A percentile compares a stretch with the other conserved stretches of the same genome.
Conservation (phyloP, 1,139 yeast species). For the Suhomyces kunorum region DNA sequence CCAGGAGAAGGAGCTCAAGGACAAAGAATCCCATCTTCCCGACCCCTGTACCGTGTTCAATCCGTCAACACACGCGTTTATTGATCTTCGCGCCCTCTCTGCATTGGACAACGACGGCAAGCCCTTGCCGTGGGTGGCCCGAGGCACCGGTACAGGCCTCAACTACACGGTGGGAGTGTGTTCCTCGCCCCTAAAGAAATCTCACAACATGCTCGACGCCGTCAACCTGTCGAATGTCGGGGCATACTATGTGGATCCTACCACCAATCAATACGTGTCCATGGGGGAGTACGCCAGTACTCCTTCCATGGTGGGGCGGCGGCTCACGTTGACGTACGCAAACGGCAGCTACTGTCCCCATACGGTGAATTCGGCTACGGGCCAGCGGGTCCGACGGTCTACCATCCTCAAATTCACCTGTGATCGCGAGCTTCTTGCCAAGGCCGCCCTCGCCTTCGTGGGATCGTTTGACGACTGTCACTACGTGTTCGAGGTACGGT, state of each 20-base stretch:
- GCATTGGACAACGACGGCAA: conserved; percentile 40
- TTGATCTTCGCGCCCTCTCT: conserved; percentile 55
- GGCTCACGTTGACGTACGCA: conserved; percentile 66
- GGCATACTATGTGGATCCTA: conserved; percentile 61
- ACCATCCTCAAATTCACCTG: conserved; percentile 76
- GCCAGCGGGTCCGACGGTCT: conserved; percentile 54
- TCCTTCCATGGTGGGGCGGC: conserved; percentile 72
- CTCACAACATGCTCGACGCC: conserved; percentile 35
- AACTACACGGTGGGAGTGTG: conserved; percentile 85
- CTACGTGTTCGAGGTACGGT: conserved; percentile 80
- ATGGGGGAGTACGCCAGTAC: conserved; percentile 63
- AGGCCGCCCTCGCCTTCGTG: conserved; percentile 68
- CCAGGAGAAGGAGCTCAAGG: background rate
- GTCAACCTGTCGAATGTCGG: conserved; percentile 58
- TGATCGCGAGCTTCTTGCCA: conserved; percentile 69
- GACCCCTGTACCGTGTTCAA: conserved; percentile 59
- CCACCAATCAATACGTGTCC: conserved; percentile 54
- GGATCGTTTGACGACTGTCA: conserved; percentile 77
- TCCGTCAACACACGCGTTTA: conserved; percentile 54
- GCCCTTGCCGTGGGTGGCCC: conserved; percentile 62
- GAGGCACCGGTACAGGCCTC: conserved; percentile 68
- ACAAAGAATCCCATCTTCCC: conserved; percentile 21
- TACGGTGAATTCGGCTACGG: conserved; percentile 32
- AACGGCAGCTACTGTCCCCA: conserved; percentile 70
- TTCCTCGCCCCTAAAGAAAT: conserved; percentile 56